A percentile compares a stretch with the other conserved stretches of the same genome.
Conservation (phyloP, 2,329 filamentous ascomycete species). For the Fusarium sp. region DNA sequence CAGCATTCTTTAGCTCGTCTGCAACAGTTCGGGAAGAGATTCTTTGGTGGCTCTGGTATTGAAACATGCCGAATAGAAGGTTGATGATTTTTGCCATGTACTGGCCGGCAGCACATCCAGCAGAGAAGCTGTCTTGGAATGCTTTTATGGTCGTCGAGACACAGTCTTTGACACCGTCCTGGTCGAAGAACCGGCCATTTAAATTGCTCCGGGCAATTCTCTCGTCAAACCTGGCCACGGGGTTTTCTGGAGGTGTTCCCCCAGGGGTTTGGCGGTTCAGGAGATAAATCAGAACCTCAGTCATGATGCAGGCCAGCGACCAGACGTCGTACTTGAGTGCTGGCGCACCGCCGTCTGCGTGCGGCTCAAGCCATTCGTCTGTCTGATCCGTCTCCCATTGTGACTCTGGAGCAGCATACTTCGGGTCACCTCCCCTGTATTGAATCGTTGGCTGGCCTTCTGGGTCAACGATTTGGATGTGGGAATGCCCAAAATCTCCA, state of each 20-base stretch:
- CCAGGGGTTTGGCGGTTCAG: background rate
- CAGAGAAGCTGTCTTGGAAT: no score
- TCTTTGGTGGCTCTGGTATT: no score
- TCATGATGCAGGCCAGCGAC: background rate
- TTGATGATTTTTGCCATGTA: no score
- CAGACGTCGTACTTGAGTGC: background rate
- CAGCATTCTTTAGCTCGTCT: no score
- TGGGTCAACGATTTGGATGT: background rate
- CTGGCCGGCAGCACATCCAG: no score
- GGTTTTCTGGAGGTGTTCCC: background rate
- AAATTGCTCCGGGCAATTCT: background rate
- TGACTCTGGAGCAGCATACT: background rate
- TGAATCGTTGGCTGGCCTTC: no score
- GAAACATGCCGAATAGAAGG: no score
- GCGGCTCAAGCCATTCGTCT: background rate
- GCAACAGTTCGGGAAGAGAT: no score
- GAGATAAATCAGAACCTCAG: background rate
- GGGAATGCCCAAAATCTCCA: background rate
- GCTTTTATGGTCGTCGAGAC: no score
- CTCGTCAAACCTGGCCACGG: background rate
- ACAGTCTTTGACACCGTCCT: background rate
- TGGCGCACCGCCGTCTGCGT: no score
- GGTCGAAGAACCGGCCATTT: background rate
- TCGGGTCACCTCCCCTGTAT: background rate
- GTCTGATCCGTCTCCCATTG: background rate